Base-by-base conservation (phyloP, 345 rosid genomes). In the Brassica nigra region DNA sequence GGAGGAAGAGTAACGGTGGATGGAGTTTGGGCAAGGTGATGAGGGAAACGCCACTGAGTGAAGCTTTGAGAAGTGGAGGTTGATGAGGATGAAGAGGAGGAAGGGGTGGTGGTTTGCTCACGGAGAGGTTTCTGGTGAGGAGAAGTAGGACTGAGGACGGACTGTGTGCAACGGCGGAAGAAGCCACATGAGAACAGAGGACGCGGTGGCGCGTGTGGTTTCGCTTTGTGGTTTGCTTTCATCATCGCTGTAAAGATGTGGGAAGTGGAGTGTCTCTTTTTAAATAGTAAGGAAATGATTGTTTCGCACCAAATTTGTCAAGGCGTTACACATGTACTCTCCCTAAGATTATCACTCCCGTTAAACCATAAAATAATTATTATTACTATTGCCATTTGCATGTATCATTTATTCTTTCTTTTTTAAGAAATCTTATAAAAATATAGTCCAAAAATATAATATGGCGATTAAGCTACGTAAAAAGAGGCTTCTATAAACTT, bases 11-110 rank as follows among this genome's bases (percentile, higher is more conserved):
- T 65, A 1, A 86, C 88, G 28, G 92, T 83, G 67, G 83, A 74
- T 8, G 88, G 78, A 73, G 81, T 76, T 63, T 76, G 84, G 57
- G 77, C 75, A 39, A 62, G 68, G 29, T 82, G 84, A 59, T 90
- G 86, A 2, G 97, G 95, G 81, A 94, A 89, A 15, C 82, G 86
- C 98, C 98, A 91, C 34, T 89, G 97, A 44, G 97, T 92, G 88
- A 94, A 94, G 86, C 95, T 90, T 54, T 94, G 98, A 31, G 97
- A 91, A 61, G 93, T 81, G 71, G 94, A 86, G 66, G 96, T 73
- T 33, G 97, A 89, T 29, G 96, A 88, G 10, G 97, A 93, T 1
- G 95, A 88, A 8, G 94, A 91, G 2, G 95, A 90, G 6, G 96
- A 87, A 2, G 84, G 73, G 37, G 79, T 68, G 65, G 81, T 78